These are phyloP conservation scores for Fragaria nilgerrensis DNA, from an alignment of 306 rosid species.

Conservation along the genomic window DNA sequence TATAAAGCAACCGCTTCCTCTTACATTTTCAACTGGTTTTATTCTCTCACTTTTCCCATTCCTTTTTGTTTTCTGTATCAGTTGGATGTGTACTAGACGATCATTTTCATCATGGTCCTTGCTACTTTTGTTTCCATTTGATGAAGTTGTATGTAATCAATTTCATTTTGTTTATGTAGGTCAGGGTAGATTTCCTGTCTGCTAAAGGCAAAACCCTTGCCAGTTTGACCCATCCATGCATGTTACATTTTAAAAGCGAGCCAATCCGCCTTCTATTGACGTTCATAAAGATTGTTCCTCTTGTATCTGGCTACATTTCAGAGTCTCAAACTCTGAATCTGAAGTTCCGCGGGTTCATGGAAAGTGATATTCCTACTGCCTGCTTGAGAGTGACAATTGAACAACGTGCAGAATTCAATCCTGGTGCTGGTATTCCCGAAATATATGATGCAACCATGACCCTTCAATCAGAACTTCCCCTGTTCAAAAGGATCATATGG, in stretches of 20 bases:
- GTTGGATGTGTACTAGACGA: neutral
- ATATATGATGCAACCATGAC: conserved; percentile 61
- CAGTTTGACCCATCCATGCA: conserved; percentile 69
- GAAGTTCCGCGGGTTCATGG: conserved; percentile 58
- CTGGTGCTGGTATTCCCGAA: conserved; percentile 88
- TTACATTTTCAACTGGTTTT: neutral
- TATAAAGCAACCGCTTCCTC: neutral
- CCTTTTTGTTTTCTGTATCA: neutral
- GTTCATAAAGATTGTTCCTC: conserved; percentile 63
- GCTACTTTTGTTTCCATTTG: neutral
- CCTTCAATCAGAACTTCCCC: conserved; percentile 61
- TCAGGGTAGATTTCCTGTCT: conserved; percentile 57
- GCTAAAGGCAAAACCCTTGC: conserved; percentile 61
- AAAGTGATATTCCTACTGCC: conserved; percentile 58
- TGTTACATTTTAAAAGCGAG: conserved; percentile 73
- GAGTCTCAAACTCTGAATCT: conserved; percentile 66
- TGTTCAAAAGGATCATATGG: conserved; percentile 62
- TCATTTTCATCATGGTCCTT: neutral
- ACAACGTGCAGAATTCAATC: conserved; percentile 62
- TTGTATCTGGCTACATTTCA: conserved; percentile 57
- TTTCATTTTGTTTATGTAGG: conserved; percentile 36
- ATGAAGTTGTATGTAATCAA: conserved; percentile 15
- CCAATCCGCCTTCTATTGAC: conserved; percentile 63
- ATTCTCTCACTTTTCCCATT: neutral
- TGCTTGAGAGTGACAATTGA: conserved; percentile 69